Evolutionary conservation across 306 rosid genomes (phyloP), one percentile per base, ranked within the genome.

Genomic region (Glycyrrhiza uralensis): DNA sequence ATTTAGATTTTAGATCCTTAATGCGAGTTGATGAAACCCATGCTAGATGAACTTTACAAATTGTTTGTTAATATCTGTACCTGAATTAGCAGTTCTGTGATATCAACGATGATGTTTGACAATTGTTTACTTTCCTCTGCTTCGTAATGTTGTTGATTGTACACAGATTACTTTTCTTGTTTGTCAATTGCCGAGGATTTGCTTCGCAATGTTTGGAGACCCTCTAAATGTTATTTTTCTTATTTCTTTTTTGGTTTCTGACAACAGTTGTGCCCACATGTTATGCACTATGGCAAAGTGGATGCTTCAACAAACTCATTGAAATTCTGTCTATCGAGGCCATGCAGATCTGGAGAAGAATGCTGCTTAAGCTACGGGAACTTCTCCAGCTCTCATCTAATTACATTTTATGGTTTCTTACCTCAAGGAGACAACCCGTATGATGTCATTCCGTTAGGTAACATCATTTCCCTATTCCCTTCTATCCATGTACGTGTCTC

Each of bases 361-460:
- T 89, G 97, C 81, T 83, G 69, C 80, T 87, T 94, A 73, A 89
- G 95, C 76, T 91, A 91, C 47, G 98, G 97, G 32, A 86, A 84
- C 74, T 80, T 81, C 41, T 69, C 98, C 62, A 86, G 85, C 68
- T 86, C 95, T 82, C 95, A 94, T 89, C 70, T 89, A 62, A 23
- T 87, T 42, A 80, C 92, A 63, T 94, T 86, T 47, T 91, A 91
- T 69, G 97, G 97, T 54, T 91, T 94, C 88, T 52, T 85, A 71
- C 96, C 96, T 4, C 83, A 89, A 80, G 95, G 96, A 79, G 83
- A 91, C 82, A 91, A 94, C 86, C 87, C 80, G 7, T 82, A 75
- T 59, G 97, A 94, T 69, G 59, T 89, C 67, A 83, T 94, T 75
- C 96, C 90, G 60, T 76, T 87, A 28, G 98, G 97, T 91, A 85